A percentile compares a stretch with the other conserved stretches of the same genome.
Evolutionary conservation across 2,329 filamentous ascomycete species (phyloP).

Genomic region (Fusarium continuum): DNA sequence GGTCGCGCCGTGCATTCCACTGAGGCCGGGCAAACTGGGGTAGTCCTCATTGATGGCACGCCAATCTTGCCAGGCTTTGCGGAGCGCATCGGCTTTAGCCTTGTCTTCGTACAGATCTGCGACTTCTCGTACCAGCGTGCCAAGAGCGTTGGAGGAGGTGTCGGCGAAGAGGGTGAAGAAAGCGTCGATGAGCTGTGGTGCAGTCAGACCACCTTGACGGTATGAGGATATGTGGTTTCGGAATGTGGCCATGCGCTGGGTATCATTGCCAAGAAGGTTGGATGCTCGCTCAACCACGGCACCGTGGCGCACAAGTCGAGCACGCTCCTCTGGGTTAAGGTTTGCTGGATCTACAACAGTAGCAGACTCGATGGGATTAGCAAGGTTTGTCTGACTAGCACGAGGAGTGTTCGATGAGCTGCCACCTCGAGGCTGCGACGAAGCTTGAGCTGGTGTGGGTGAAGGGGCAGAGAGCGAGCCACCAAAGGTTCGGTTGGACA

Average conservation of each 20-base stretch:
- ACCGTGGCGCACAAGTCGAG: slow-evolving; percentile 79
- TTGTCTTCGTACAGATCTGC: slow-evolving; percentile 92
- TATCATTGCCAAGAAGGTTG: slow-evolving; percentile 81
- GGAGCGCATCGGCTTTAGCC: slow-evolving; percentile 74
- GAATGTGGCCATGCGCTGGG: slow-evolving; percentile 79
- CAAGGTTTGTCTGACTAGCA: slow-evolving; percentile 38
- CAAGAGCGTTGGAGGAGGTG: slow-evolving; percentile 80
- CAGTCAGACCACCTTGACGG: slow-evolving; percentile 72
- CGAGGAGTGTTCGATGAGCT: slow-evolving; percentile 38
- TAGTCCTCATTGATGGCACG: slow-evolving; percentile 96
- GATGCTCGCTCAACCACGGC: slow-evolving; percentile 87
- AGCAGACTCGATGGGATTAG: slow-evolving; percentile 59
- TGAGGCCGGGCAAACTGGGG: slow-evolving; percentile 81
- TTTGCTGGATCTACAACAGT: slow-evolving; percentile 60
- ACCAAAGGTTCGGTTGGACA: slow-evolving; percentile 83
- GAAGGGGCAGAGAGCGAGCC: slow-evolving; percentile 72
- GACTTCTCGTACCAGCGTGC: slow-evolving; percentile 89
- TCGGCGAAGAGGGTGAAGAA: slow-evolving; percentile 88
- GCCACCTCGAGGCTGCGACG: slow-evolving; percentile 37
- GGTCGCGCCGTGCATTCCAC: slow-evolving; percentile 71
- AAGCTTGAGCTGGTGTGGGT: slow-evolving; percentile 39
- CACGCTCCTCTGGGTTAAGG: slow-evolving; percentile 80
- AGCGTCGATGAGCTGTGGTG: slow-evolving; percentile 81
- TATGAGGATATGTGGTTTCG: slow-evolving; percentile 82
- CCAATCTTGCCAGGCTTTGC: slow-evolving; percentile 94